phyloP scores from a whole-genome alignment of 768 basidiomycete species.

The Pleurotus salmoneostramineus region DNA sequence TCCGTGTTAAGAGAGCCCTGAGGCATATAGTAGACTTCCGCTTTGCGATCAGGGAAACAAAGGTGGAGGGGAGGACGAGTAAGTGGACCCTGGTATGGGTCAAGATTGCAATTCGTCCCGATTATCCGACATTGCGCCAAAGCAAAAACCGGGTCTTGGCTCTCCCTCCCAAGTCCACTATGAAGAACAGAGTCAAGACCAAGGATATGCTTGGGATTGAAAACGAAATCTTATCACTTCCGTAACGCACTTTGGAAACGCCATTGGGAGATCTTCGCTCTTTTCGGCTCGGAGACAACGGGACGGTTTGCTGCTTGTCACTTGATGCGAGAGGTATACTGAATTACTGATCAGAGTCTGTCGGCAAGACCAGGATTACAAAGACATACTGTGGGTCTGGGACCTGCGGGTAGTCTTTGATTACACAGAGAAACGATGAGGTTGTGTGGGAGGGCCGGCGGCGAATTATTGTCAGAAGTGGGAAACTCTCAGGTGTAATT shows the following conservation, averaged over 20 bases:
- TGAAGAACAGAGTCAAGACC: too few relatives aligned
- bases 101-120: not conserved
- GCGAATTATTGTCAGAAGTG: slow-evolving; percentile 3
- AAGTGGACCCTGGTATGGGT: not conserved
- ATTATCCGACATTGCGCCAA: slow-evolving; percentile 5
- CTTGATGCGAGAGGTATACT: not conserved
- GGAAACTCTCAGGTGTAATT: not conserved
- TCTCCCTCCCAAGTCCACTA: not conserved
- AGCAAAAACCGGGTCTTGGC: not conserved
- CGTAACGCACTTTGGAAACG: too few relatives aligned
- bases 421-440: not conserved
- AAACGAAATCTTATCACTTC: too few relatives aligned
- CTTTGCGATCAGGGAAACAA: not conserved
- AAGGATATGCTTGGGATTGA: too few relatives aligned
- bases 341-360: not conserved
- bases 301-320: not conserved
- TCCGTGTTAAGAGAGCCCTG: too few relatives aligned
- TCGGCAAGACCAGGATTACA: not conserved
- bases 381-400: not conserved
- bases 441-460: not conserved
- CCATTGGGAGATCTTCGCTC: too few relatives aligned
- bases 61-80: not conserved
- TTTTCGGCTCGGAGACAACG: too few relatives aligned
- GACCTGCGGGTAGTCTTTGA: not conserved
- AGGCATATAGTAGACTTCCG: not conserved